A percentile compares a stretch with the other conserved stretches of the same genome.
Conservation (phyloP, 2,329 filamentous ascomycete species). For the Fusarium burgessii region DNA sequence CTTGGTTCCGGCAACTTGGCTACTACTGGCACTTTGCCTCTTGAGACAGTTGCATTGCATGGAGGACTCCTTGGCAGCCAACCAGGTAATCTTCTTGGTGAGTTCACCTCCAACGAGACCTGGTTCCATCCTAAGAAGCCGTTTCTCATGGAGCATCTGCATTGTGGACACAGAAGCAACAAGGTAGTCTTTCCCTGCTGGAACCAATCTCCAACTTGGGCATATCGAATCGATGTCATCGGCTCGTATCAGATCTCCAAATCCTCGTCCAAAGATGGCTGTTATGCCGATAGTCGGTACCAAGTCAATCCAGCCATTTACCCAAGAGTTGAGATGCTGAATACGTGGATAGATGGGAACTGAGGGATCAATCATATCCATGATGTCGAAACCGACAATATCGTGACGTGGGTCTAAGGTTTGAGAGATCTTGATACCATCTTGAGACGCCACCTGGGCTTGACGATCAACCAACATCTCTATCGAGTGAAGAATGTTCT, state of each 20-base stretch:
- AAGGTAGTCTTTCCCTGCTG: not conserved
- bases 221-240: not conserved
- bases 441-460: not conserved
- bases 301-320: conserved; percentile 12
- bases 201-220: not conserved
- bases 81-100: conserved; percentile 7
- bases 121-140: conserved; percentile 11
- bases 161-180: conserved; percentile 8
- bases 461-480: conserved; percentile 15
- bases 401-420: conserved; percentile 6
- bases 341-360: conserved; percentile 3
- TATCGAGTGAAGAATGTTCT: not conserved
- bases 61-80: not conserved
- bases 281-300: conserved; percentile 7
- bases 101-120: not conserved
- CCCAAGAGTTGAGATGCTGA: conserved; percentile 8
- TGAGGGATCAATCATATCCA: not conserved
- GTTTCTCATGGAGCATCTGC: conserved; percentile 12
- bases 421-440: conserved; percentile 13
- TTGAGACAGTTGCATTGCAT: not conserved
- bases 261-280: not conserved
- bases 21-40: too few species aligned
- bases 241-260: conserved; percentile 8
- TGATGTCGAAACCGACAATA: conserved; percentile 11
- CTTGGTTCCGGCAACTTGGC: accelerated